Evolutionary conservation across 805 yeast genomes (phyloP), one percentile per base, ranked within the genome.

Genomic region (Priceomyces carsonii): DNA sequence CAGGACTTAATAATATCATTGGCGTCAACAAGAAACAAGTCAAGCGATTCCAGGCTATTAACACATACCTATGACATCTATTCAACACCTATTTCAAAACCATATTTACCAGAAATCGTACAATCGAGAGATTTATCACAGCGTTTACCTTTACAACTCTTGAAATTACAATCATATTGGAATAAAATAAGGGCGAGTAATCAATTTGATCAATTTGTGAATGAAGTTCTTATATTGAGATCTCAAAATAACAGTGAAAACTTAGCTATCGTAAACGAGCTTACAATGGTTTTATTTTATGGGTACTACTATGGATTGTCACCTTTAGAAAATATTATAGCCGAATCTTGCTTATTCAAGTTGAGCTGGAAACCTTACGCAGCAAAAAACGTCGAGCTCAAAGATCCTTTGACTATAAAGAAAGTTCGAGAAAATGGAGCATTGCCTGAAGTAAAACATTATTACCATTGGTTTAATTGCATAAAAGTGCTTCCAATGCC

Each of bases 291-390:
- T 8, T 54, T 69, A 18, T 69, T 69, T 36, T 69, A 60, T 42
- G 74, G 74, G 2, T 64, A 55, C 38, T 68, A 65, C 44, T 66
- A 64, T 41, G 73, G 71, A 3, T 42, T 57, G 16, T 61, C 71
- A 4, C 74, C 74, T 3, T 47, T 66, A 18, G 74, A 69, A 39
- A 66, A 66, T 44, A 51, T 66, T 31, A 57, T 67, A 14, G 72
- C 74, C 5, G 73, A 69, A 47, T 51, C 57, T 3, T 55, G 59
- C 37, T 58, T 69, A 36, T 61, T 60, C 41, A 49, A 52, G 32
- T 48, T 67, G 27, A 72, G 71, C 3, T 69, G 74, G 74, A 61
- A 45, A 36, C 73, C 73, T 1, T 69, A 68, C 37, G 55, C 36
- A 37, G 42, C 44, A 34, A 50, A 36, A 32, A 40, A 38, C 21